Base-by-base conservation (phyloP, 2,329 filamentous ascomycete genomes). In the Orbilia javanica region DNA sequence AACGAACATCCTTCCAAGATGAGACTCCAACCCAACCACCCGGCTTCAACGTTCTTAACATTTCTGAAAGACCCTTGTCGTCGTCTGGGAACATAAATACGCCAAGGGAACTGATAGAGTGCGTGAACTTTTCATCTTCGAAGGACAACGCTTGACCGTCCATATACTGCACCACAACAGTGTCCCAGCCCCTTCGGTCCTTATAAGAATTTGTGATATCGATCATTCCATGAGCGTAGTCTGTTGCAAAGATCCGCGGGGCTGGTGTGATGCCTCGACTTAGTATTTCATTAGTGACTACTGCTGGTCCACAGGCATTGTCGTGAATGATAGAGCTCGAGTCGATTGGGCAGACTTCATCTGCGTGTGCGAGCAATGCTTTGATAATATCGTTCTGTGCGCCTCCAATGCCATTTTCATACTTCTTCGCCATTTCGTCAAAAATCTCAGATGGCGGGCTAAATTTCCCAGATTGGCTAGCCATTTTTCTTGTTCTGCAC, bases 21-120 rank as follows among this genome's bases (percentile, higher is more conserved):
- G 62, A 50, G 5, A 67, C 44, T 1, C 67, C 74, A 4, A 72
- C 50, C 74, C 65, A 76, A 13, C 65, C 72, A 22, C 72, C 72
- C 5, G 64, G 46, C 27, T 76, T 57, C 8, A 76, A 20, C 1
- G 66, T 70, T 42, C 72, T 42, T n/a, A 63, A 57, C 48, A 70
- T 66, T 31, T 75, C 72, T 18, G 34, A 27, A 5, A 70, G 34
- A 2, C 72, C 72, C 20, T 73, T 78, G 15, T 55, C 55, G 3
- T 63, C 62, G 10, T 78, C 74, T 15, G 74, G 68, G 27, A 78
- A 78, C 74, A 78, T 55, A 20, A 78, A 73, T 4, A 72, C 53
- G 4, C 74, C 68, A 1, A 72, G 55, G 39, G 67, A 63, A 42
- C 74, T 73, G 6, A 78, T 42, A 3, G 68, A 67, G n/a, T 73